A percentile compares a stretch with the other conserved stretches of the same genome.
phyloP scores from a whole-genome alignment of 73 alveolate species.

The Stentor roeselii region DNA sequence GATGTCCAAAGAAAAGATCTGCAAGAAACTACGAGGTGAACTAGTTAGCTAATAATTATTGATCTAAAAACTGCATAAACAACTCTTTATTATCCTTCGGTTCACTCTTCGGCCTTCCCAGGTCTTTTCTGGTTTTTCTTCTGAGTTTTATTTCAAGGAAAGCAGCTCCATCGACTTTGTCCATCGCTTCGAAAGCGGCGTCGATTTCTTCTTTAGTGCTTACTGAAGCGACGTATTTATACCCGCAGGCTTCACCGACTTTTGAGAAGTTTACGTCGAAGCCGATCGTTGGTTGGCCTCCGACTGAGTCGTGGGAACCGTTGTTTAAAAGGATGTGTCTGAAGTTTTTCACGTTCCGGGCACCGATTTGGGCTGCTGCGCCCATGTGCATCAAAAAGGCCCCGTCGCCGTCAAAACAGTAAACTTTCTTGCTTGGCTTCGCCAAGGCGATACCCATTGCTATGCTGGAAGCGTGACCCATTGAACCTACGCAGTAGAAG shows the following conservation, averaged over 20 bases:
- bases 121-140: no score
- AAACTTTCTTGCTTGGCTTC: constrained; percentile 45
- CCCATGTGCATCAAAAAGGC: constrained; percentile 90
- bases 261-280: no score
- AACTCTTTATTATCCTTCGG: no score
- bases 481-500: constrained; percentile 75
- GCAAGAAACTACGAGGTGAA: background rate
- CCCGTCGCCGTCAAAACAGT: constrained; percentile 93
- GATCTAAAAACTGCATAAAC: no score
- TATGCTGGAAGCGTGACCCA: constrained; percentile 87
- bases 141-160: no score
- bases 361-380: constrained; percentile 67
- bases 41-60: no score
- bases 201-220: no score
- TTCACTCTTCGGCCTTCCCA: no score
- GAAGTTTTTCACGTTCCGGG: constrained; percentile 28
- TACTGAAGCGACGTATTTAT: no score
- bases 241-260: no score
- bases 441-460: constrained; percentile 62
- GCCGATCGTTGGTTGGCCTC: constrained; percentile 94
- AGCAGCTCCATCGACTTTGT: no score
- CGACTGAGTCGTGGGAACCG: constrained; percentile 88
- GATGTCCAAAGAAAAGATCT: background rate
- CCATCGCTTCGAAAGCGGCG: no score
- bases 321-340: constrained; percentile 62